Base-by-base conservation (phyloP, 306 rosid genomes). In the Styphnolobium japonicum region DNA sequence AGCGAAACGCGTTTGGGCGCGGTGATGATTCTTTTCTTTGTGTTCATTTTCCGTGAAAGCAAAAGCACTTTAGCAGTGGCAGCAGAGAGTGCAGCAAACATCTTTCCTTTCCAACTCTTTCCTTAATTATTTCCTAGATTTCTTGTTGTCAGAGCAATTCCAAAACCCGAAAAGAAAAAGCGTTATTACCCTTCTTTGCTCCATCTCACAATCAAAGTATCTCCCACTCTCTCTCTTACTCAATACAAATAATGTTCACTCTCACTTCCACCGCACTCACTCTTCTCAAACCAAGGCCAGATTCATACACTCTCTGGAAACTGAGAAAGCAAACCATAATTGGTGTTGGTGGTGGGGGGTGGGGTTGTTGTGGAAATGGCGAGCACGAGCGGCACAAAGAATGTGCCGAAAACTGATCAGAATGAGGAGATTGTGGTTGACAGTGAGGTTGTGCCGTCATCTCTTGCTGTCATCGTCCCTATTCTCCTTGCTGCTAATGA, bases 401-500 rank as follows among this genome's bases (percentile, higher is more conserved):
- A 9, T 76, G 84, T 67, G 55, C 82, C n/a, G n/a, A n/a, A n/a
- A n/a, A n/a, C n/a, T n/a, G n/a, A n/a, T n/a, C n/a, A n/a, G 2
- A 18, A 33, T 25, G 86, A 85, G 48, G 91, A 85, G 6, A 70
- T 25, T 15, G 27, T 77, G 12, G 57, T 68, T 31, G 87, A 87
- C 46, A 85, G 79, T 51, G 86, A 75, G 78, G 67, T 74, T 9
- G 89, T 87, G 6, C 91, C 93, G 0, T 73, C 89, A 1, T 81
- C 87, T 39, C 86, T 89, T 5, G 78, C 85, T 2, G 45, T 63
- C 22, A 62, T 89, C 36, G 86, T 79, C 15, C 93, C 93, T 5
- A 85, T 89, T 71, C 88, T 89, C 71, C 81, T 91, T 0, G 93
- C 84, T 5, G 93, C 93, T 43, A 79, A 85, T 27, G 93, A 87